These are phyloP conservation scores for Rubia tinctorum DNA, from an alignment of 305 asterid genomes.

Conservation along the genomic window DNA sequence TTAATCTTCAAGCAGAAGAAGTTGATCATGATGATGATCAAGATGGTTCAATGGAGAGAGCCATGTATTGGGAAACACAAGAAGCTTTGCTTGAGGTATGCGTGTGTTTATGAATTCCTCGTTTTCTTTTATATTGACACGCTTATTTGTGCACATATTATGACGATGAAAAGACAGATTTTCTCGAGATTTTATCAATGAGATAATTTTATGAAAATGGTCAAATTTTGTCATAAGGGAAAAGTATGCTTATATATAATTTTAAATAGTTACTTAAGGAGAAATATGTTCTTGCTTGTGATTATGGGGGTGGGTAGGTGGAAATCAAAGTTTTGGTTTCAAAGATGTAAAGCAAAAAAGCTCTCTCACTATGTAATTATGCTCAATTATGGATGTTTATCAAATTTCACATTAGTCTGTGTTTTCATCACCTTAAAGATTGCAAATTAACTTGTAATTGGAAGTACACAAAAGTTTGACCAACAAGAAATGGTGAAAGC, in stretches of 20 bases:
- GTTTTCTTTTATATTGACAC: too few relatives aligned
- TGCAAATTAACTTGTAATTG: neutral
- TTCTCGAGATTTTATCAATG: too few relatives aligned
- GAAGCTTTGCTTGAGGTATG: slow-evolving; percentile 49
- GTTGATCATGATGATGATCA: slow-evolving; percentile 9
- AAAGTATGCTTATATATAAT: neutral
- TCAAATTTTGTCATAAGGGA: neutral
- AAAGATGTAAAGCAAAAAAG: neutral
- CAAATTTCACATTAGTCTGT: neutral
- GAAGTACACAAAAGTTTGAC: neutral
- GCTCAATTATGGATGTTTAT: neutral
- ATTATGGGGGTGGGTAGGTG: neutral
- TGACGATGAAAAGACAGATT: too few relatives aligned
- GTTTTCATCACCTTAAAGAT: neutral
- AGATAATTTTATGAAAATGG: neutral
- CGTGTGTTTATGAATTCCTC: too few relatives aligned
- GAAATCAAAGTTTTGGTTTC: neutral
- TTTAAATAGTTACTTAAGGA: too few relatives aligned
- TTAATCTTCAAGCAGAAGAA: neutral
- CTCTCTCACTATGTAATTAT: neutral
- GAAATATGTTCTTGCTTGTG: neutral
- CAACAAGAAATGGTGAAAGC: too few relatives aligned
- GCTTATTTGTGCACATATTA: too few relatives aligned
- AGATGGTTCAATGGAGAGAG: slow-evolving; percentile 19
- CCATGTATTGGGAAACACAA: slow-evolving; percentile 49